Conservation (phyloP, 371 early-diverging fungal genomes). For the Cokeromyces recurvatus region DNA sequence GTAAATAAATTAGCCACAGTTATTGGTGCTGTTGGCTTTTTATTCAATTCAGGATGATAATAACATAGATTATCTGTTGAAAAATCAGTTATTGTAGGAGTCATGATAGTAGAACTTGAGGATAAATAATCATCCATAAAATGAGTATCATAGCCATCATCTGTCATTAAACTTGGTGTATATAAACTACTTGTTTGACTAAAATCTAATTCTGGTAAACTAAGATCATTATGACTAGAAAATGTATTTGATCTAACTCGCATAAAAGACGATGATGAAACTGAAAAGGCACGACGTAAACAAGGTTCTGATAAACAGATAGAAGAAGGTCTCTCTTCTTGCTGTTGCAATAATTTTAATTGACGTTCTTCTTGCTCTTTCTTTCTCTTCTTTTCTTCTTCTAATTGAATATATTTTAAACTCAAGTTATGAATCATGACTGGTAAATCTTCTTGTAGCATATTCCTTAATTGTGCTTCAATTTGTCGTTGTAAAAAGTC, state of each 20-base stretch:
- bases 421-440: slow-evolving; percentile 89
- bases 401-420: slow-evolving; percentile 17
- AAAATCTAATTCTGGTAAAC: slow-evolving; percentile 10
- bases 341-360: not conserved
- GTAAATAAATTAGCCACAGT: slow-evolving; percentile 17
- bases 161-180: too few species aligned
- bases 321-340: too few species aligned
- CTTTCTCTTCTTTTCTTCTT: slow-evolving; percentile 17
- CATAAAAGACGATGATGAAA: not conserved
- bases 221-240: not conserved
- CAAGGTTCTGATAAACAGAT: too few species aligned
- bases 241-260: not conserved
- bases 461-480: slow-evolving; percentile 78
- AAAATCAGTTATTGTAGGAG: too few species aligned
- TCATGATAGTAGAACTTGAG: not conserved
- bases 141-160: too few species aligned
- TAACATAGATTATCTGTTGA: too few species aligned
- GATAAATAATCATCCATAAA: not conserved
- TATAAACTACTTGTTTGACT: too few species aligned
- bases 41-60: too few species aligned
- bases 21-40: slow-evolving; percentile 1
- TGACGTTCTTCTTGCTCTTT: slow-evolving; percentile 11
- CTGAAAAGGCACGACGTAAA: not conserved
- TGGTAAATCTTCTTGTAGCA: slow-evolving; percentile 93
- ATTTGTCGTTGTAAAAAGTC: slow-evolving; percentile 88